These are phyloP conservation scores for Syncephalastrum racemosum DNA, from an alignment of 371 early-diverging fungal species.

Conservation along the genomic window DNA sequence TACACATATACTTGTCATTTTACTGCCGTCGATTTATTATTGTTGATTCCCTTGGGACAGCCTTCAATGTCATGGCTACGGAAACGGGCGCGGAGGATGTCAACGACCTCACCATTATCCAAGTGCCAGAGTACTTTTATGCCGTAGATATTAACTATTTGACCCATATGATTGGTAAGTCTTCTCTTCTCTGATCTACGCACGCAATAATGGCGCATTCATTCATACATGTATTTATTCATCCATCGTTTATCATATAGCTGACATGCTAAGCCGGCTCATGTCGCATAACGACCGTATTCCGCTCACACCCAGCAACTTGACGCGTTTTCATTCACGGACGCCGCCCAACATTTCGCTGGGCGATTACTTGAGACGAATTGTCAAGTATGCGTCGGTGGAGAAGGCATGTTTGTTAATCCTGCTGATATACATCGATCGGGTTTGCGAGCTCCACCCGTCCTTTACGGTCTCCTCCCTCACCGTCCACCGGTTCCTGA, in stretches of 20 bases:
- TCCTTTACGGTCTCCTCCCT: slow-evolving; percentile 90
- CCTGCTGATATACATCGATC: slow-evolving; percentile 91
- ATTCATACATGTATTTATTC: not conserved
- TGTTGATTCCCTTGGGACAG: too few species aligned
- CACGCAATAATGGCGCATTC: not conserved
- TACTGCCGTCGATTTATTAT: too few species aligned
- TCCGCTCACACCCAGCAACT: slow-evolving; percentile 71
- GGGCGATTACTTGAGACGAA: slow-evolving; percentile 77
- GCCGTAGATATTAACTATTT: slow-evolving; percentile 69
- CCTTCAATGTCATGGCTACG: slow-evolving; percentile 19
- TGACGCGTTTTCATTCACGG: slow-evolving; percentile 96
- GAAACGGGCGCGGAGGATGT: slow-evolving; percentile 12
- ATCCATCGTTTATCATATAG: slow-evolving; percentile 41
- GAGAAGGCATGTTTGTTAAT: slow-evolving; percentile 87
- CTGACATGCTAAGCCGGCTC: slow-evolving; percentile 75
- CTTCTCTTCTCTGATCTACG: not conserved
- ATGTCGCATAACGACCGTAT: slow-evolving; percentile 89
- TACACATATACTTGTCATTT: too few species aligned
- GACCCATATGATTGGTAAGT: slow-evolving; percentile 74
- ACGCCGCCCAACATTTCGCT: slow-evolving; percentile 89
- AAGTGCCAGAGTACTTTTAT: slow-evolving; percentile 73
- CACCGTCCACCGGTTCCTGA: slow-evolving; percentile 94
- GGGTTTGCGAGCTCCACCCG: slow-evolving; percentile 75
- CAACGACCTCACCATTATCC: slow-evolving; percentile 14
- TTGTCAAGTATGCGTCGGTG: slow-evolving; percentile 87